These are phyloP conservation scores for Torulaspora indica DNA, from an alignment of 805 yeast species.

Conservation along the genomic window DNA sequence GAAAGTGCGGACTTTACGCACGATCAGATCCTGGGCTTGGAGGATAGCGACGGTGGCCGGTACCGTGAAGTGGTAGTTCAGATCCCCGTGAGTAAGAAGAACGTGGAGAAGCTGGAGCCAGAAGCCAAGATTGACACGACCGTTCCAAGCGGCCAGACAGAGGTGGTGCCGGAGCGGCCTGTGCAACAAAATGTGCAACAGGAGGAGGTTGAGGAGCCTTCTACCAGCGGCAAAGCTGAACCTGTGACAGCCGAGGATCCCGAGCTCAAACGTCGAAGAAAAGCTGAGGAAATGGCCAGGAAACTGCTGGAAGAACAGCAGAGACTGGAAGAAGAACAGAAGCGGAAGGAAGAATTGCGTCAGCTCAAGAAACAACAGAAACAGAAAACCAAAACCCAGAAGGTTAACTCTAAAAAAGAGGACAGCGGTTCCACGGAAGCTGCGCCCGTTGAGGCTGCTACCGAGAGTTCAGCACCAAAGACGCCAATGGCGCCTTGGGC, in stretches of 20 bases:
- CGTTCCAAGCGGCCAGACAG: not conserved
- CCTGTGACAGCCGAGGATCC: conserved; percentile 4
- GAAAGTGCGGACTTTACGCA: conserved; percentile 25
- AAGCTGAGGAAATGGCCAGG: conserved; percentile 27
- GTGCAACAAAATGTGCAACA: not conserved
- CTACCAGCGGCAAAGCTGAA: not conserved
- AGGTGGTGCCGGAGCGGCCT: not conserved
- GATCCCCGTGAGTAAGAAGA: conserved; percentile 23
- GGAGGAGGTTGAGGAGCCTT: not conserved
- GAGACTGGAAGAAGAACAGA: conserved; percentile 15
- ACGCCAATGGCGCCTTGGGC: conserved; percentile 33
- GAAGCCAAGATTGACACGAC: conserved; percentile 10
- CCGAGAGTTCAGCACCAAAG: conserved; percentile 9
- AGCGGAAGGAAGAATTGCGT: conserved; percentile 13
- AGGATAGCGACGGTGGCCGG: conserved; percentile 24
- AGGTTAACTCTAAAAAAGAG: conserved; percentile 9
- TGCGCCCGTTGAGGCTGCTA: conserved; percentile 1
- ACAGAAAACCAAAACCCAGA: conserved; percentile 9
- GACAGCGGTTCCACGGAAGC: conserved; percentile 1
- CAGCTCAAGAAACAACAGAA: conserved; percentile 16
- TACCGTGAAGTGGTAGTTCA: conserved; percentile 28
- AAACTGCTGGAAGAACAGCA: conserved; percentile 18
- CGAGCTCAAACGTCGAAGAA: conserved; percentile 11
- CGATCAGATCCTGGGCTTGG: conserved; percentile 26
- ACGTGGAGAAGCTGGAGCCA: conserved; percentile 9